Conservation (phyloP, 805 yeast species). For the Saccharomycopsis malanga region DNA sequence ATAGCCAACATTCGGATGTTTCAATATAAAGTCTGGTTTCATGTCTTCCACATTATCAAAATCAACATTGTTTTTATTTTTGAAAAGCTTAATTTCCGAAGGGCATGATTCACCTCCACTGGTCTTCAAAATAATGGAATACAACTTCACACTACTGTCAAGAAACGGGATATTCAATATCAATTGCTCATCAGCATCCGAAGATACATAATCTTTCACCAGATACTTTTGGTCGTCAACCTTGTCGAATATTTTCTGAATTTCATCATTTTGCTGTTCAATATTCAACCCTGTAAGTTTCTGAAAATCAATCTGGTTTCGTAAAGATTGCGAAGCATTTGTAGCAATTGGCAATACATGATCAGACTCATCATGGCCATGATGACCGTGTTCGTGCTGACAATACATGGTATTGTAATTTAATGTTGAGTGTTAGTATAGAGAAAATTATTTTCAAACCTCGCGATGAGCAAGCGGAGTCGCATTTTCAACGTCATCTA, state of each 20-base stretch:
- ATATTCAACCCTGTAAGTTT: conserved; percentile 61
- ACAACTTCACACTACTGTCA: conserved; percentile 63
- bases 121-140: conserved; percentile 64
- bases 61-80: conserved; percentile 64
- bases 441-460: too few species aligned
- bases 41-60: conserved; percentile 52
- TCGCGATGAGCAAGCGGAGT: too few species aligned
- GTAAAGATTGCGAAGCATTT: conserved; percentile 57
- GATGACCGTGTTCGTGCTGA: conserved; percentile 29
- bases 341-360: conserved; percentile 66
- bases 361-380: conserved; percentile 29
- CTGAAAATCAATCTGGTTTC: conserved; percentile 50
- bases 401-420: neutral
- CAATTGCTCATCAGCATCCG: conserved; percentile 77
- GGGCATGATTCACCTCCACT: conserved; percentile 60
- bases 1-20: conserved; percentile 60
- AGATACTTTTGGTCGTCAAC: conserved; percentile 38
- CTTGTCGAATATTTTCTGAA: conserved; percentile 44
- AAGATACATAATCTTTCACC: conserved; percentile 34
- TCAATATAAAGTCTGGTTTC: conserved; percentile 44
- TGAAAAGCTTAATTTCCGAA: conserved; percentile 57
- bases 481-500: too few species aligned
- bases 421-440: too few species aligned
- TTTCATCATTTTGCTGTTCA: conserved; percentile 43
- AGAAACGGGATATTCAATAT: conserved; percentile 69